A percentile compares a stretch with the other conserved stretches of the same genome.
Evolutionary conservation across 306 rosid species (phyloP).

Genomic region (Cucurbita maxima): DNA sequence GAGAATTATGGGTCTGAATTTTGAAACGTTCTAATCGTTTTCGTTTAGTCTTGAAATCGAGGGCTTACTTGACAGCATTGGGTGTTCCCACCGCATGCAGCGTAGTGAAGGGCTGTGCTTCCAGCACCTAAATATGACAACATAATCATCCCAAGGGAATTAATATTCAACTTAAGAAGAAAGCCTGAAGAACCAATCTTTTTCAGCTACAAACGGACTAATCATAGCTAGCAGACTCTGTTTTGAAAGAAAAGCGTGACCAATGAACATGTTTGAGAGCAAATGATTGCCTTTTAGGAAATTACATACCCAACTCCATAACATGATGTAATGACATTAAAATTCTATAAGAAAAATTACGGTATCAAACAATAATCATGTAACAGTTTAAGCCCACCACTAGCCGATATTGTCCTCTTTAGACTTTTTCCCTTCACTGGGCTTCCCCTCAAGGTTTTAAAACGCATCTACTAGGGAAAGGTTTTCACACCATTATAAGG

Average conservation of each 20-base stretch:
- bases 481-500: too few relatives aligned
- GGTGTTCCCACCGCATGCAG: constrained; percentile 92
- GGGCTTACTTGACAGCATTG: constrained; percentile 76
- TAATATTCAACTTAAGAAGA: not conserved
- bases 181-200: not conserved
- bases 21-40: not conserved
- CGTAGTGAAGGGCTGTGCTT: constrained; percentile 92
- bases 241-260: not conserved
- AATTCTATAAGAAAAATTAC: not conserved
- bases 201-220: not conserved
- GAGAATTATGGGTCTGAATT: constrained; percentile 2
- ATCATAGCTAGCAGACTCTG: not conserved
- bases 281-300: not conserved
- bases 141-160: not conserved
- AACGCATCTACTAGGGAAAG: too few relatives aligned
- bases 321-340: not conserved
- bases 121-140: constrained; percentile 49
- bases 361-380: too few relatives aligned
- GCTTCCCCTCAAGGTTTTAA: too few relatives aligned
- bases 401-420: too few relatives aligned
- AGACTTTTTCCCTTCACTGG: too few relatives aligned
- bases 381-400: too few relatives aligned
- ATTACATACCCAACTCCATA: not conserved
- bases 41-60: not conserved
- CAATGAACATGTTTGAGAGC: not conserved